Evolutionary conservation across 2,329 filamentous ascomycete species (phyloP).

Genomic region (Colletotrichum tropicale): DNA sequence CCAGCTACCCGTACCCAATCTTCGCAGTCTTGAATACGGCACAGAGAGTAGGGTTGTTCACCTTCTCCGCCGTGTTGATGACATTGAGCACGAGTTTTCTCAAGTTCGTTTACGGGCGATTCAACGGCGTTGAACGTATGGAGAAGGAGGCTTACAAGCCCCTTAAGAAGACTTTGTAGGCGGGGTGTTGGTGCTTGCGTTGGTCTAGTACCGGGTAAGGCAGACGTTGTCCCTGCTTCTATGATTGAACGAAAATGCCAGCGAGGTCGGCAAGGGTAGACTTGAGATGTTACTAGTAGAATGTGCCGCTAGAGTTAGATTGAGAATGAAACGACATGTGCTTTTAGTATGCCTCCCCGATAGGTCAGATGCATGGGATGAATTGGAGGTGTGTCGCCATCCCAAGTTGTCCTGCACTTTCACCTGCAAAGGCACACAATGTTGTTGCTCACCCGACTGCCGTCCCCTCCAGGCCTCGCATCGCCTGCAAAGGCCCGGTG

Average conservation of each 20-base stretch:
- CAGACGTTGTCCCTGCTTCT: not conserved
- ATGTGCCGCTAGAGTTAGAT: not conserved
- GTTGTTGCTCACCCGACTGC: not conserved
- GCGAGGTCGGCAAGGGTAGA: conserved; percentile 1
- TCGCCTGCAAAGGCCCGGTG: not conserved
- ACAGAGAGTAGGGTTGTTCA: conserved; percentile 73
- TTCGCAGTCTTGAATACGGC: conserved; percentile 71
- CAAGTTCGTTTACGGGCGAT: conserved; percentile 70
- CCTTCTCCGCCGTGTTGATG: conserved; percentile 72
- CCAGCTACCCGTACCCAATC: conserved; percentile 85
- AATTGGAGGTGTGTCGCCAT: not conserved
- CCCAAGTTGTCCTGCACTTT: not conserved
- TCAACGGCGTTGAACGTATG: conserved; percentile 62
- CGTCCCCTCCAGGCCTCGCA: not conserved
- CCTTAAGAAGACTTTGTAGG: conserved; percentile 27
- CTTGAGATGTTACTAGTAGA: not conserved
- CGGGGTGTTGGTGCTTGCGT: not conserved
- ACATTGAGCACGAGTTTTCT: conserved; percentile 70
- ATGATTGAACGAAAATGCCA: not conserved
- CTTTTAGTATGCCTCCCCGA: not conserved
- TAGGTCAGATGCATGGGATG: not conserved
- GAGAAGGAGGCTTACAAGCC: conserved; percentile 39
- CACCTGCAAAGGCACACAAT: not conserved
- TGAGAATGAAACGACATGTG: not conserved
- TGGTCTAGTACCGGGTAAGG: not conserved